Evolutionary conservation across 2,329 filamentous ascomycete genomes (phyloP).

Genomic region (Colletotrichum horii): DNA sequence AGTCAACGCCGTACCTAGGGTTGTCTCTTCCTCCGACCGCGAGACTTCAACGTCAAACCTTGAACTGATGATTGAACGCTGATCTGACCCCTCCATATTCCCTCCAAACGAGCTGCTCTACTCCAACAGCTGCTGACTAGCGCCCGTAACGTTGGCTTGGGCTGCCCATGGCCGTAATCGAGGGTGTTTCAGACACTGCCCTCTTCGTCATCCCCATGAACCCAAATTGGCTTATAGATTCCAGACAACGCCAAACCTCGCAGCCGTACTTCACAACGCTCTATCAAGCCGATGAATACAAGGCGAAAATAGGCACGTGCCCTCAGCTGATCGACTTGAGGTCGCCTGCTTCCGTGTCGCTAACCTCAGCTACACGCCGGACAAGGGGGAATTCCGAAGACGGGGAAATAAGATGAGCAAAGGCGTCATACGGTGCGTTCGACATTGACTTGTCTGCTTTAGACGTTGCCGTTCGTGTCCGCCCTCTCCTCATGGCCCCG

Average conservation of each 20-base stretch:
- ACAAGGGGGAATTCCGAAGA: neutral
- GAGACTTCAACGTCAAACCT: slow-evolving; percentile 7
- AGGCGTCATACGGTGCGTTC: neutral
- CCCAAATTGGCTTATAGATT: neutral
- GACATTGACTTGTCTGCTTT: neutral
- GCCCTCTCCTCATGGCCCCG: neutral
- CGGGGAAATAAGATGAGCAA: neutral
- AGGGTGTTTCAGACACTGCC: slow-evolving; percentile 10
- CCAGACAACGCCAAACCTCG: neutral
- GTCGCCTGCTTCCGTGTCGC: neutral
- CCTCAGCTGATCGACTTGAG: neutral
- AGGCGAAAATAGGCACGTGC: neutral
- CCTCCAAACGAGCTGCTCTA: neutral
- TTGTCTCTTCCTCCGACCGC: neutral
- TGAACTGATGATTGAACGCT: slow-evolving; percentile 8
- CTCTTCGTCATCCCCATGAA: slow-evolving; percentile 14
- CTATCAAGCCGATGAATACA: neutral
- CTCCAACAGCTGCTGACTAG: neutral
- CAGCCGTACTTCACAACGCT: neutral
- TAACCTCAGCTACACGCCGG: neutral
- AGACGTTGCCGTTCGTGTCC: neutral
- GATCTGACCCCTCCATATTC: slow-evolving; percentile 4
- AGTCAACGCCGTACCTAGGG: neutral
- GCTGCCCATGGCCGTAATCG: slow-evolving; percentile 1
- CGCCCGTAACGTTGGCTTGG: slow-evolving; percentile 6